These are phyloP conservation scores for Rhizopogon rudus DNA, from an alignment of 768 basidiomycete species.

Conservation along the genomic window DNA sequence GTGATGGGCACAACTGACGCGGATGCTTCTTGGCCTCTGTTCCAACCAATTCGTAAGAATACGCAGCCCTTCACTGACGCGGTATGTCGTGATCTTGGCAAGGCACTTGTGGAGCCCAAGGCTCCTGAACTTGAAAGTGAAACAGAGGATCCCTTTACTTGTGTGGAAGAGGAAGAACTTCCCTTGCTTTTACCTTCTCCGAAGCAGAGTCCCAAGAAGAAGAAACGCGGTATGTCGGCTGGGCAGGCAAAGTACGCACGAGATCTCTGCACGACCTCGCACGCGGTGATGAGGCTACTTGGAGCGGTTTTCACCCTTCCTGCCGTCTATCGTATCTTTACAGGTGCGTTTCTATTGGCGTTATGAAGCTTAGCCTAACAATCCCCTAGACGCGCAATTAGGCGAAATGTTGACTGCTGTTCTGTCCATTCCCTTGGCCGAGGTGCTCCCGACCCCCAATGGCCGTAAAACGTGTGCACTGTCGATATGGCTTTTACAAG, in stretches of 20 bases:
- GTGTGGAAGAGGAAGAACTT: slow-evolving; percentile 21
- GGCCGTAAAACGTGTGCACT: slow-evolving; percentile 83
- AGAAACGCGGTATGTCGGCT: slow-evolving; percentile 66
- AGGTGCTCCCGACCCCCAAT: slow-evolving; percentile 72
- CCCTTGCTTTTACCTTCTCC: slow-evolving; percentile 57
- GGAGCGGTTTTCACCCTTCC: slow-evolving; percentile 55
- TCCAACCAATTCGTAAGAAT: slow-evolving; percentile 62
- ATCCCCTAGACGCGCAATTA: slow-evolving; percentile 50
- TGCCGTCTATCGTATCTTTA: slow-evolving; percentile 55
- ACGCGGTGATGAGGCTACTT: slow-evolving; percentile 66
- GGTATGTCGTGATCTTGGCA: slow-evolving; percentile 63
- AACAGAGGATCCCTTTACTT: slow-evolving; percentile 6
- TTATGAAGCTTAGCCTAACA: slow-evolving; percentile 5
- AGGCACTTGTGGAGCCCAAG: slow-evolving; percentile 58
- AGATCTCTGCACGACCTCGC: slow-evolving; percentile 70
- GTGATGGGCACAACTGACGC: slow-evolving; percentile 41
- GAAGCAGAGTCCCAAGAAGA: slow-evolving; percentile 57
- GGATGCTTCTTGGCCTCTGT: slow-evolving; percentile 65
- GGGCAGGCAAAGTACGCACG: slow-evolving; percentile 76
- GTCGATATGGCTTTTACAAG: slow-evolving; percentile 69
- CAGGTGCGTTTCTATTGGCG: slow-evolving; percentile 36
- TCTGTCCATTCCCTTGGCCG: slow-evolving; percentile 68
- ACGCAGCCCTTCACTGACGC: slow-evolving; percentile 46
- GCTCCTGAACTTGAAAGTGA: slow-evolving; percentile 18
- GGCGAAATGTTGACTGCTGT: slow-evolving; percentile 54